A percentile compares a stretch with the other conserved stretches of the same genome.
Evolutionary conservation across 768 basidiomycete species (phyloP).

Genomic region (Kwoniella sp.): DNA sequence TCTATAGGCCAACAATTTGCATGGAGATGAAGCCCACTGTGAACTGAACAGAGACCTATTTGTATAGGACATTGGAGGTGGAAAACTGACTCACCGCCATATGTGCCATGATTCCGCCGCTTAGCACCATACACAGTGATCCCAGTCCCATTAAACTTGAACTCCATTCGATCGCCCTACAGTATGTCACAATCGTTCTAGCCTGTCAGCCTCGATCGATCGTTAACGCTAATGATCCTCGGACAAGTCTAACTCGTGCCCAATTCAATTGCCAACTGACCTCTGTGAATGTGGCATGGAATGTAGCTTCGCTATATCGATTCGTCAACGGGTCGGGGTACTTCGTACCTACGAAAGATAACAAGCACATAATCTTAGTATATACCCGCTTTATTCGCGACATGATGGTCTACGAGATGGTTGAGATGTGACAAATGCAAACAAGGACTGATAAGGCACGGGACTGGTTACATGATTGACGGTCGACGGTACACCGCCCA

Average conservation of each 20-base stretch:
- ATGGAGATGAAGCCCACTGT: too few species aligned
- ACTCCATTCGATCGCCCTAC: constrained; percentile 33
- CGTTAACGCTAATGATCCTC: too few species aligned
- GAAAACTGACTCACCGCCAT: constrained; percentile 22
- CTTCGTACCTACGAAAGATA: constrained; percentile 1
- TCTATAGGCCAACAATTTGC: too few species aligned
- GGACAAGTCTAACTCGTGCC: too few species aligned
- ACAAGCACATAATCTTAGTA: neutral
- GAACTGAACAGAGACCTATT: too few species aligned
- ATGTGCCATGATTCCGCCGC: constrained; percentile 36
- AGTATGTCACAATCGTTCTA: neutral
- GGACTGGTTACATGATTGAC: too few species aligned
- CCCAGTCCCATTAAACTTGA: constrained; percentile 38
- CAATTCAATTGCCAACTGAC: neutral
- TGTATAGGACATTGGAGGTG: too few species aligned
- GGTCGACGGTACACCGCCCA: too few species aligned
- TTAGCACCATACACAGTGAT: constrained; percentile 33
- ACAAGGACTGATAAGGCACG: too few species aligned
- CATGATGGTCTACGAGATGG: too few species aligned
- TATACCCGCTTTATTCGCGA: too few species aligned
- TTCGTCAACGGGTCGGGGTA: constrained; percentile 7
- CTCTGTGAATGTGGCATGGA: constrained; percentile 15
- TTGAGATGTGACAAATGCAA: too few species aligned
- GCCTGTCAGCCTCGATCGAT: neutral
- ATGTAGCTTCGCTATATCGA: constrained; percentile 15